Evolutionary conservation across 2,329 filamentous ascomycete species (phyloP), one percentile per base, ranked within the genome.

Genomic region (Cordyceps javanica): DNA sequence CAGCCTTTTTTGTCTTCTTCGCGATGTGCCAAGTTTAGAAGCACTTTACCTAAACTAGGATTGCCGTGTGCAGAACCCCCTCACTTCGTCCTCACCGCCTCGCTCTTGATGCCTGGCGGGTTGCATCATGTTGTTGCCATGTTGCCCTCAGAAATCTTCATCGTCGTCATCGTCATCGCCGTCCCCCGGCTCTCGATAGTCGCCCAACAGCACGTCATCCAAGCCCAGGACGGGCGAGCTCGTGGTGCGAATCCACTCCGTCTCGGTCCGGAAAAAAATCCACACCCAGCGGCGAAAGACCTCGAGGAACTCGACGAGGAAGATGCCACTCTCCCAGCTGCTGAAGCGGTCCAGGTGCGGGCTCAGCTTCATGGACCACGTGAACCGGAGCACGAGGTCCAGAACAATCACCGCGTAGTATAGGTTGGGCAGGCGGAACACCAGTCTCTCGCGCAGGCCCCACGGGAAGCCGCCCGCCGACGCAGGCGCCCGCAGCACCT

Each of bases 261-360:
- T 92, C 77, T 99, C 94, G 41, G 96, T 87, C 10, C 94, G 83
- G 73, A 97, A 90, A 73, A 97, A 97, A 58, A 97, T 91, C 94
- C 94, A 99, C 60, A 97, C 82, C 91, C 93, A 97, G 58, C 94
- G 82, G 49, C 94, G 82, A 46, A 90, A 79, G 19, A 97, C 89
- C 75, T 99, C 94, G 11, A 96, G 77, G 45, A 90, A 80, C 76
- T 97, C 88, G 66, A 97, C 83, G 26, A 93, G 66, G 69, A 97
- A 99, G 45, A 97, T 89, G 8, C 90, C 90, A 57, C 86, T 87
- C 75, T 97, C 94, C 53, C 91, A 83, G 69, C 96, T 91, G 64
- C 89, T 87, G 58, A 96, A 86, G 69, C 89, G 89, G 69, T 92
- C 88, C 58, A 97, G 75, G 69, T 89, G 88, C 30, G 90, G 85